Percentiles rank a stretch among this genome's conserved stretches.
phyloP scores from a whole-genome alignment of 208 protist genomes.

The Trypanosoma cruzi region DNA sequence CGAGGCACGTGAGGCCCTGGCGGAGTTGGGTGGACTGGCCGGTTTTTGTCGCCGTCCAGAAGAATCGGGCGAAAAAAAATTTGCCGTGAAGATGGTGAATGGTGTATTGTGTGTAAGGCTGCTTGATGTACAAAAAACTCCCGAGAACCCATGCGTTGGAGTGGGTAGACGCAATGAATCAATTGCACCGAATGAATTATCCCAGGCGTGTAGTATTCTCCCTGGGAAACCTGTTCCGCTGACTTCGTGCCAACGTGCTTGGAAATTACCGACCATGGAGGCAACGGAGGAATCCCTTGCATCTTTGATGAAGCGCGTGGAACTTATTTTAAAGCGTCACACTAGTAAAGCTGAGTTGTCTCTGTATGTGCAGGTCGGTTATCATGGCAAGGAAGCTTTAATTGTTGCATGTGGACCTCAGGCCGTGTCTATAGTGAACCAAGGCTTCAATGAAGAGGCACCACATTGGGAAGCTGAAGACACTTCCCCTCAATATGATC shows the following conservation, averaged over 20 bases:
- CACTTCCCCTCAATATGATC: conserved; percentile 30
- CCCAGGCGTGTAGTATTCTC: conserved; percentile 2
- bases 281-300: not conserved
- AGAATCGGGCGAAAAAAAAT: not conserved
- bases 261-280: conserved; percentile 15
- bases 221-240: conserved; percentile 18
- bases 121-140: not conserved
- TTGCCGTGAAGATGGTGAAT: conserved; percentile 24
- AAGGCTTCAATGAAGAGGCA: not conserved
- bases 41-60: conserved; percentile 14
- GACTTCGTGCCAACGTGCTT: conserved; percentile 23
- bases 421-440: not conserved
- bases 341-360: not conserved
- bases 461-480: conserved; percentile 16
- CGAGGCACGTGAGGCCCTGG: conserved; percentile 19
- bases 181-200: not conserved
- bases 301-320: conserved; percentile 11
- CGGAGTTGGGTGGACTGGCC: conserved; percentile 18
- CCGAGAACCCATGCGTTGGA: not conserved
- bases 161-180: not conserved
- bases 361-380: conserved; percentile 22
- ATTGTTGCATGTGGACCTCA: conserved; percentile 6
- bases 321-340: not conserved
- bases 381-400: conserved; percentile 1
- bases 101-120: conserved; percentile 23